These are phyloP conservation scores for Byssothecium circinans DNA, from an alignment of 2,329 filamentous ascomycete genomes.

Conservation along the genomic window DNA sequence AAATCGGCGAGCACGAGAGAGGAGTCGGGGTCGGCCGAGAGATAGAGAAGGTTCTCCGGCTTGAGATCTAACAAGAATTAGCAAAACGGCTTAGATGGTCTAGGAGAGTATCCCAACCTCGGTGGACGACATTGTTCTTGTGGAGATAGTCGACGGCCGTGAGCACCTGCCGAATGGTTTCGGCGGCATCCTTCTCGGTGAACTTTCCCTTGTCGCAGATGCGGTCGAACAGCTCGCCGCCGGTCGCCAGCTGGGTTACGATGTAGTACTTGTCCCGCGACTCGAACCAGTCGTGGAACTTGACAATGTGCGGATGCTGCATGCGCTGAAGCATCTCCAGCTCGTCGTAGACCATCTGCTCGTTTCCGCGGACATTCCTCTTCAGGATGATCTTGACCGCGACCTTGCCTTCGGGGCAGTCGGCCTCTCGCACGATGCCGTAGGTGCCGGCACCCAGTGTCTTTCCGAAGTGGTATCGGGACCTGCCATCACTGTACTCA, in stretches of 20 bases:
- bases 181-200: constrained; percentile 95
- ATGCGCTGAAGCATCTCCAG: constrained; percentile 89
- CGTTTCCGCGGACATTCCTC: constrained; percentile 98
- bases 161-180: constrained; percentile 92
- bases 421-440: constrained; percentile 95
- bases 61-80: constrained; percentile 73
- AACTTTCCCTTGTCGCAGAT: constrained; percentile 98
- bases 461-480: constrained; percentile 87
- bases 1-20: constrained; percentile 94
- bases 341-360: constrained; percentile 98
- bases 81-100: constrained; percentile 4
- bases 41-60: constrained; percentile 94
- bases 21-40: constrained; percentile 75
- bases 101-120: constrained; percentile 63
- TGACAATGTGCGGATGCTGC: constrained; percentile 93
- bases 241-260: constrained; percentile 92
- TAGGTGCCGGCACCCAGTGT: constrained; percentile 97
- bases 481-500: constrained; percentile 54
- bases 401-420: constrained; percentile 80
- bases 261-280: constrained; percentile 99
- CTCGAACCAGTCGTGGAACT: constrained; percentile 98
- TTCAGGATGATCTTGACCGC: constrained; percentile 99
- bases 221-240: constrained; percentile 94
- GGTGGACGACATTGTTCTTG: constrained; percentile 90
- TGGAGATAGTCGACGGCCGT: constrained; percentile 94